Percentiles rank a stretch among this genome's conserved stretches.
These are phyloP conservation scores for Tolypocladium album DNA, from an alignment of 2,329 filamentous ascomycete species.

Conservation along the genomic window DNA sequence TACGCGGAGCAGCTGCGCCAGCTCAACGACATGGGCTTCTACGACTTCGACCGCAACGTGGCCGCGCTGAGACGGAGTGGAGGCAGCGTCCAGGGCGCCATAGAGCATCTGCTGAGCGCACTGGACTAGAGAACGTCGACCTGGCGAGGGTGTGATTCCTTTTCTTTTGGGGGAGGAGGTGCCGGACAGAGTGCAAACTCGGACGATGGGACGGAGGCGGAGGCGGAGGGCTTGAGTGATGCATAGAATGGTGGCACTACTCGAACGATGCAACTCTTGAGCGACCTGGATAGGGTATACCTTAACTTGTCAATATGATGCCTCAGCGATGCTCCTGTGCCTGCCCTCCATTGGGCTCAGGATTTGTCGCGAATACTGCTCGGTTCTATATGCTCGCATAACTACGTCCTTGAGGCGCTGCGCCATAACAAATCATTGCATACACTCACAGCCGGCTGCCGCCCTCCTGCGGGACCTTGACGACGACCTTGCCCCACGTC, in stretches of 20 bases:
- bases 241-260: not conserved
- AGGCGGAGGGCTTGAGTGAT: not conserved
- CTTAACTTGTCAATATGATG: not conserved
- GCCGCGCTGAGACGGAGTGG: slow-evolving; percentile 78
- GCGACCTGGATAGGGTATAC: not conserved
- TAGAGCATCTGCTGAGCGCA: slow-evolving; percentile 58
- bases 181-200: not conserved
- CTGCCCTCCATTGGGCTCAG: no score
- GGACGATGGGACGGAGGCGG: not conserved
- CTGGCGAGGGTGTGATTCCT: not conserved
- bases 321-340: not conserved
- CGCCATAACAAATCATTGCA: not conserved
- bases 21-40: slow-evolving; percentile 98
- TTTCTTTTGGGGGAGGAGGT: not conserved
- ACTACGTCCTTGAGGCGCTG: no score
- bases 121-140: slow-evolving; percentile 6
- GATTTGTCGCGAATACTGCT: no score
- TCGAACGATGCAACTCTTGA: not conserved
- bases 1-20: slow-evolving; percentile 86
- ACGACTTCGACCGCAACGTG: slow-evolving; percentile 89
- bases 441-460: slow-evolving; percentile 39
- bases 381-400: no score
- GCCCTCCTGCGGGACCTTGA: slow-evolving; percentile 65
- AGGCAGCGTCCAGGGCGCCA: slow-evolving; percentile 86
- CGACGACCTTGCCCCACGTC: slow-evolving; percentile 94